Percentiles rank a stretch among this genome's conserved stretches.
Conservation (phyloP, 1,284 basidiomycete species). For the Cystobasidiaceae sp. region DNA sequence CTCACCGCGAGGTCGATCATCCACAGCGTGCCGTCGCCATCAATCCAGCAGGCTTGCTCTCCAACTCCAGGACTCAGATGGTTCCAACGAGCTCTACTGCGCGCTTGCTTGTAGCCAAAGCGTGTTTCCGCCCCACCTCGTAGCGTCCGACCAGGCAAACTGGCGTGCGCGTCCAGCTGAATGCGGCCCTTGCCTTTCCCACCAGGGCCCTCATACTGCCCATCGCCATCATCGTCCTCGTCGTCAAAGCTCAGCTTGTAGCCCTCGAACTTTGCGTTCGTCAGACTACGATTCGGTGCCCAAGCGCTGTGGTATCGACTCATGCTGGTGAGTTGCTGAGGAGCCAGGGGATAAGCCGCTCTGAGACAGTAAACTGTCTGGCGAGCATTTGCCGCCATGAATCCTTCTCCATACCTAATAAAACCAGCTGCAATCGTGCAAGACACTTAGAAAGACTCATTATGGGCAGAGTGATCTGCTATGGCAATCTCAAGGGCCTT, state of each 20-base stretch:
- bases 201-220: neutral
- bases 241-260: conserved; percentile 57
- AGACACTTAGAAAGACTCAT: no score
- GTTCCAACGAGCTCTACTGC: conserved; percentile 76
- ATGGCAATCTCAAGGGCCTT: no score
- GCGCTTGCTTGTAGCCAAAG: conserved; percentile 71
- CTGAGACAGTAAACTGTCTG: no score
- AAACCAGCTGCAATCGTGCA: no score
- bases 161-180: conserved; percentile 12
- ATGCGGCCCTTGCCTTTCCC: neutral
- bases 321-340: no score
- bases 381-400: no score
- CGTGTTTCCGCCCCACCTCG: conserved; percentile 27
- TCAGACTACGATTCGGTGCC: conserved; percentile 49
- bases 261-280: conserved; percentile 76
- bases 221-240: neutral
- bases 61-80: conserved; percentile 31
- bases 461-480: no score
- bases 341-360: no score
- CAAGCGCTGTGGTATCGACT: no score
- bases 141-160: conserved; percentile 18
- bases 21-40: conserved; percentile 19
- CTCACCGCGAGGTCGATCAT: conserved; percentile 13
- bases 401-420: no score
- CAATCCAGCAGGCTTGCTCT: conserved; percentile 21